Conservation (phyloP, 2,329 filamentous ascomycete species). For the Chaetothyriales sp. region DNA sequence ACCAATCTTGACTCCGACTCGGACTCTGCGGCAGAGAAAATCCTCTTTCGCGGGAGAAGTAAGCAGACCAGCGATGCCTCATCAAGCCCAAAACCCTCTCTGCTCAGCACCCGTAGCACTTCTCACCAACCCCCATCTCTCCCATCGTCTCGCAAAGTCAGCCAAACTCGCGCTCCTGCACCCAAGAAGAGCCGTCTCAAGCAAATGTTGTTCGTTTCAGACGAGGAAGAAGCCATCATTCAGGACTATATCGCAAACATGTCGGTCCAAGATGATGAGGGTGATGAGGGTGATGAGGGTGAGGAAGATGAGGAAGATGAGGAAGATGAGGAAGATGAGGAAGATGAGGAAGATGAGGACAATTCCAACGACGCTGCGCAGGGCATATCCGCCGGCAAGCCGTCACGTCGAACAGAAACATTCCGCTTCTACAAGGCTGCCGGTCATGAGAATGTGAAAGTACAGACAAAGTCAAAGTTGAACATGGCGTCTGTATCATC, state of each 20-base stretch:
- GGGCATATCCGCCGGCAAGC: not conserved
- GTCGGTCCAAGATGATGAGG: slow-evolving; percentile 16
- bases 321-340: slow-evolving; percentile 8
- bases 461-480: slow-evolving; percentile 11
- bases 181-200: not conserved
- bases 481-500: slow-evolving; percentile 5
- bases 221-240: slow-evolving; percentile 42
- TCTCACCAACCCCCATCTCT: not conserved
- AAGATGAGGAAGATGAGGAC: too few relatives aligned
- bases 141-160: not conserved
- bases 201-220: slow-evolving; percentile 2
- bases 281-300: slow-evolving; percentile 13
- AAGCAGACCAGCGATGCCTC: not conserved
- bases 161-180: not conserved
- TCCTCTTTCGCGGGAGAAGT: not conserved
- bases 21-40: not conserved
- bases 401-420: slow-evolving; percentile 10
- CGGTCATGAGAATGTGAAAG: slow-evolving; percentile 27
- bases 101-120: not conserved
- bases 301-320: slow-evolving; percentile 1
- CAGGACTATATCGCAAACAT: slow-evolving; percentile 50
- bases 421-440: slow-evolving; percentile 22
- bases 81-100: not conserved
- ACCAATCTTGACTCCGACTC: not conserved
- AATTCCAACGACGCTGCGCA: slow-evolving; percentile 4